Percentiles rank a stretch among this genome's conserved stretches.
phyloP scores from a whole-genome alignment of 495 filamentous ascomycete species.

The Xylaria nigripes region DNA sequence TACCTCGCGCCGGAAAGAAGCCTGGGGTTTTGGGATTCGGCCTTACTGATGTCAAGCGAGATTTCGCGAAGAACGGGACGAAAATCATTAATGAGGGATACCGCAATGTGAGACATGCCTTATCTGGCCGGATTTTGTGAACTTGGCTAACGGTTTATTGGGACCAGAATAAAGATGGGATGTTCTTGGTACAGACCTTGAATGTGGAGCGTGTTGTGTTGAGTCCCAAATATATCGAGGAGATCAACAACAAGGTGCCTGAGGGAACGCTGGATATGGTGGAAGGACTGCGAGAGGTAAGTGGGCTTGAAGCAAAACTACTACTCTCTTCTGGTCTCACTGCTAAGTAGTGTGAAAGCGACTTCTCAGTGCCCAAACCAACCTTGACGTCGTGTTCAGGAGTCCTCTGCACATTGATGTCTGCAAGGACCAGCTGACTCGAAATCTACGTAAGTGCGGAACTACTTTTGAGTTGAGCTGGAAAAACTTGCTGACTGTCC shows the following conservation, averaged over 20 bases:
- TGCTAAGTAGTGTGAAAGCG: constrained; percentile 5
- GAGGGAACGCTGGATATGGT: constrained; percentile 12
- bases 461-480: not conserved
- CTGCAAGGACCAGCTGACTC: constrained; percentile 13
- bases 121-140: not conserved
- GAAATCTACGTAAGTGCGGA: constrained; percentile 7
- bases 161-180: constrained; percentile 9
- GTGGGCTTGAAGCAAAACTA: not conserved
- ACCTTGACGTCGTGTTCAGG: constrained; percentile 14
- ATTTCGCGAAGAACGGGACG: constrained; percentile 13
- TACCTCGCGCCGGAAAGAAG: constrained; percentile 10
- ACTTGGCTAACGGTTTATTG: not conserved
- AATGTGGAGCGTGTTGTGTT: constrained; percentile 15
- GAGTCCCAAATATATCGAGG: constrained; percentile 17
- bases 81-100: constrained; percentile 14
- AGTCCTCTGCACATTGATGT: constrained; percentile 14
- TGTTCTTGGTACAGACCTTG: constrained; percentile 15
- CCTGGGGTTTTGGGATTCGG: constrained; percentile 10
- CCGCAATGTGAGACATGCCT: constrained; percentile 2
- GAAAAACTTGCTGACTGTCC: not conserved
- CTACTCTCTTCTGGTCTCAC: not conserved
- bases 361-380: constrained; percentile 12
- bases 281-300: constrained; percentile 13
- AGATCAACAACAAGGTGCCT: constrained; percentile 14
- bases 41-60: constrained; percentile 12